phyloP scores from a whole-genome alignment of 169 alveolate genomes.

The Plasmodium gonderi region DNA sequence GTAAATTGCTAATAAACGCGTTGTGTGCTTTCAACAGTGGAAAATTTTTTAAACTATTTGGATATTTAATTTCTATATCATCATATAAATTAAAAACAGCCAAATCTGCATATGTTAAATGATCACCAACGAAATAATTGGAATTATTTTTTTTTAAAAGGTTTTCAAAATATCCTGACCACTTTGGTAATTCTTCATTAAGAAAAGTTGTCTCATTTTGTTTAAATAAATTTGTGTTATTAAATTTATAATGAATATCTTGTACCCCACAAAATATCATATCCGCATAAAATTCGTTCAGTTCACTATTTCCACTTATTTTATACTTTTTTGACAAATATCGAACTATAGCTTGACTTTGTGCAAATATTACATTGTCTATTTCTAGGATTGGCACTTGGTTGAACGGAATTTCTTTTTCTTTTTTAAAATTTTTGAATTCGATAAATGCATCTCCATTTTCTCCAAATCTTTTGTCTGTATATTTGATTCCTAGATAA shows the following conservation, averaged over 20 bases:
- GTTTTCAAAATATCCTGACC: slow-evolving; percentile 67
- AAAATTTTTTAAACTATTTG: slow-evolving; percentile 56
- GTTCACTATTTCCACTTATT: slow-evolving; percentile 50
- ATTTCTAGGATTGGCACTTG: slow-evolving; percentile 65
- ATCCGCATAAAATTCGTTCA: slow-evolving; percentile 63
- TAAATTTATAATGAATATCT: slow-evolving; percentile 71
- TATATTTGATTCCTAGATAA: slow-evolving; percentile 33
- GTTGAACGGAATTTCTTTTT: slow-evolving; percentile 55
- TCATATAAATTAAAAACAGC: slow-evolving; percentile 73
- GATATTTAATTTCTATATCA: slow-evolving; percentile 63
- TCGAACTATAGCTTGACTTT: slow-evolving; percentile 70
- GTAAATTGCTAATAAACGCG: slow-evolving; percentile 54
- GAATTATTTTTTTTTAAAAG: slow-evolving; percentile 43
- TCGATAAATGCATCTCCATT: slow-evolving; percentile 67
- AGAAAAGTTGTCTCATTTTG: slow-evolving; percentile 71
- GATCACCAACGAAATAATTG: slow-evolving; percentile 55
- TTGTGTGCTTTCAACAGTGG: slow-evolving; percentile 51
- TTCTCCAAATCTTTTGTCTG: slow-evolving; percentile 61
- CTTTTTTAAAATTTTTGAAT: slow-evolving; percentile 62
- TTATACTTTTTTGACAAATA: slow-evolving; percentile 58
- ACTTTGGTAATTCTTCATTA: slow-evolving; percentile 64
- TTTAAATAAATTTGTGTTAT: slow-evolving; percentile 63
- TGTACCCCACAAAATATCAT: slow-evolving; percentile 74
- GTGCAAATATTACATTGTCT: slow-evolving; percentile 37
- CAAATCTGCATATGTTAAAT: slow-evolving; percentile 66